A percentile compares a stretch with the other conserved stretches of the same genome.
These are phyloP conservation scores for Hypoxylon sp. DNA, from an alignment of 2,329 filamentous ascomycete genomes.

Conservation along the genomic window DNA sequence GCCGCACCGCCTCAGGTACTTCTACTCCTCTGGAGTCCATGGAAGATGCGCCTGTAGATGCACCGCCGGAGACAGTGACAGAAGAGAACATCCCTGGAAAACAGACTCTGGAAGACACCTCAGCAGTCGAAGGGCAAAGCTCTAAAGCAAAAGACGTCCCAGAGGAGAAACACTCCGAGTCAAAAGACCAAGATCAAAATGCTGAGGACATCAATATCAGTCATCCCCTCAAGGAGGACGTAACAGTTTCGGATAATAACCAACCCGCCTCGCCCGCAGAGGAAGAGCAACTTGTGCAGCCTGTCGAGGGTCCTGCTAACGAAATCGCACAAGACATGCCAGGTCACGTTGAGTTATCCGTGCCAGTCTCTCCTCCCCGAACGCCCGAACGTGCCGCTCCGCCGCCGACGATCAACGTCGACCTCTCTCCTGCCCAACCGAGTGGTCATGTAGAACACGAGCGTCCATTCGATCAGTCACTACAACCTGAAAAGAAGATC, in stretches of 20 bases:
- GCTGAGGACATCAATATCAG: slow-evolving; percentile 36
- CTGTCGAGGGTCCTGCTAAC: slow-evolving; percentile 25
- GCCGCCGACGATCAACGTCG: slow-evolving; percentile 39
- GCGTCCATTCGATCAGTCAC: slow-evolving; percentile 52
- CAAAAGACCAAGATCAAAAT: slow-evolving; percentile 38
- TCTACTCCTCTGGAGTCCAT: slow-evolving; percentile 39
- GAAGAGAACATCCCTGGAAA: slow-evolving; percentile 29
- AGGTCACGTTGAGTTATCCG: slow-evolving; percentile 20
- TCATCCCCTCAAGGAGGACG: slow-evolving; percentile 24
- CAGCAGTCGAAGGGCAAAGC: slow-evolving; percentile 42
- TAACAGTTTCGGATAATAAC: slow-evolving; percentile 24
- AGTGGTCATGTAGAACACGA: slow-evolving; percentile 54
- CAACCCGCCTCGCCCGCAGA: slow-evolving; percentile 23
- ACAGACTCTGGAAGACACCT: slow-evolving; percentile 37
- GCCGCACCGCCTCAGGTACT: slow-evolving; percentile 43
- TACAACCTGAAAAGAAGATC: slow-evolving; percentile 52
- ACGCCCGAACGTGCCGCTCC: slow-evolving; percentile 29
- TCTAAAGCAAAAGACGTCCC: slow-evolving; percentile 43
- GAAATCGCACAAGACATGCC: slow-evolving; percentile 21
- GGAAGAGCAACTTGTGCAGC: slow-evolving; percentile 22
- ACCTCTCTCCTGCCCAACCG: slow-evolving; percentile 52
- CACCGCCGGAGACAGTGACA: slow-evolving; percentile 28
- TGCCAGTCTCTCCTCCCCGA: slow-evolving; percentile 32
- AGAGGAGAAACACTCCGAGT: slow-evolving; percentile 46
- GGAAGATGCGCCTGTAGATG: slow-evolving; percentile 29